These are phyloP conservation scores for Massarina eburnea DNA, from an alignment of 2,329 filamentous ascomycete genomes.

Conservation along the genomic window DNA sequence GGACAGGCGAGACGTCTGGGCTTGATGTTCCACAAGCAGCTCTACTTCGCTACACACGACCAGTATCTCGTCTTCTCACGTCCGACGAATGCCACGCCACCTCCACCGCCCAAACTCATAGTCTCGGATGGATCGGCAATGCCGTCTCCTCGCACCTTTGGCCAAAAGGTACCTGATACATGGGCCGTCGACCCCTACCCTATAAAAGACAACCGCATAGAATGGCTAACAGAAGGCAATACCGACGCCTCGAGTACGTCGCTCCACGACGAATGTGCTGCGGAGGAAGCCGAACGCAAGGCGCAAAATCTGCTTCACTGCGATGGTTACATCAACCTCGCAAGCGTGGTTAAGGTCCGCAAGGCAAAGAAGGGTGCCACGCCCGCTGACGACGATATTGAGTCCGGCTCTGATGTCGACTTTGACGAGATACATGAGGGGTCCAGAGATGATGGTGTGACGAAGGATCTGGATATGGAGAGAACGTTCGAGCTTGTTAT, in stretches of 20 bases:
- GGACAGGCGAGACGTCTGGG: conserved; percentile 61
- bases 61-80: conserved; percentile 64
- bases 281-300: conserved; percentile 60
- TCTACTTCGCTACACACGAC: conserved; percentile 67
- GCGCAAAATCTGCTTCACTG: conserved; percentile 59
- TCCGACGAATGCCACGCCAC: conserved; percentile 59
- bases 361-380: conserved; percentile 54
- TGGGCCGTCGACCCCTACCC: conserved; percentile 65
- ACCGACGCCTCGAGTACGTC: conserved; percentile 47
- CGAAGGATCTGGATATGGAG: conserved; percentile 56
- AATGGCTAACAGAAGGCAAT: conserved; percentile 56
- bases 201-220: conserved; percentile 54
- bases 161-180: conserved; percentile 59
- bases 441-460: conserved; percentile 56
- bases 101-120: conserved; percentile 58
- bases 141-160: conserved; percentile 57
- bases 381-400: conserved; percentile 56
- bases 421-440: conserved; percentile 54
- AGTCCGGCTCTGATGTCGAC: conserved; percentile 56
- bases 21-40: conserved; percentile 63
- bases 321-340: conserved; percentile 67
- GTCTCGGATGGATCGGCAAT: conserved; percentile 43
- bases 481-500: conserved; percentile 64
- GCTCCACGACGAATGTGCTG: conserved; percentile 60
- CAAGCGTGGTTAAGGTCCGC: conserved; percentile 60